Base-by-base conservation (phyloP, 2,329 filamentous ascomycete species). In the Cadophora malorum region DNA sequence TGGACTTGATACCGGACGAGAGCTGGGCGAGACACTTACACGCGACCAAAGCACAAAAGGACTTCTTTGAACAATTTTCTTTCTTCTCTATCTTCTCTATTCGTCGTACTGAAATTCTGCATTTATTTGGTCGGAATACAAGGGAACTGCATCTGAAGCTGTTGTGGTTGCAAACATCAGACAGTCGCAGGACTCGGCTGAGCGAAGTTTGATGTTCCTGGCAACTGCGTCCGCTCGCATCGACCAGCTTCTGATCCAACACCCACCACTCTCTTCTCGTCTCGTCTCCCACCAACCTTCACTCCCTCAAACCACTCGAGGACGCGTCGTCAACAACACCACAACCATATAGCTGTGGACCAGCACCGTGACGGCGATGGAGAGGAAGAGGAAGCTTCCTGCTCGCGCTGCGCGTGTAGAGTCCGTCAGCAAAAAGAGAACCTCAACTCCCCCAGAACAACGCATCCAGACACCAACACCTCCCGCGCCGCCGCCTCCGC, bases 371-470 rank as follows among this genome's bases (percentile, higher is more conserved):
- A 67, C 65, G 60, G 69, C 50, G 14, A 90, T 90, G 87, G 88
- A 90, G 80, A 85, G 82, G 77, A 90, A 90, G 81, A 84, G 88
- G 76, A 90, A 89, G 80, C 80, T 90, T 69, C 88, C 88, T 25
- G 83, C 88, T 52, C 84, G 88, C 76, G 86, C 86, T 55, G 86
- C 88, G 72, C 84, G 88, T 72, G 82, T 83, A 67, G 88, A 90
- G 72, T 83, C 86, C 67, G 83, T 82, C 64, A 81, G 84, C 64
- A 91, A 90, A 80, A 88, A 86, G 76, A 83, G 87, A 72, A 87
- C 70, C 63, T 79, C 83, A 31, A 88, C 85, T 21, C 83, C 87
- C 66, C 84, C 85, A 67, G 84, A 86, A 23, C 77, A 77, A 52
- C 80, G 79, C 69, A 84, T 85, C 49, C 78, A 80, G 66, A 85